A percentile compares a stretch with the other conserved stretches of the same genome.
phyloP scores from a whole-genome alignment of 208 protist species.

The Crithidia thermophila region DNA sequence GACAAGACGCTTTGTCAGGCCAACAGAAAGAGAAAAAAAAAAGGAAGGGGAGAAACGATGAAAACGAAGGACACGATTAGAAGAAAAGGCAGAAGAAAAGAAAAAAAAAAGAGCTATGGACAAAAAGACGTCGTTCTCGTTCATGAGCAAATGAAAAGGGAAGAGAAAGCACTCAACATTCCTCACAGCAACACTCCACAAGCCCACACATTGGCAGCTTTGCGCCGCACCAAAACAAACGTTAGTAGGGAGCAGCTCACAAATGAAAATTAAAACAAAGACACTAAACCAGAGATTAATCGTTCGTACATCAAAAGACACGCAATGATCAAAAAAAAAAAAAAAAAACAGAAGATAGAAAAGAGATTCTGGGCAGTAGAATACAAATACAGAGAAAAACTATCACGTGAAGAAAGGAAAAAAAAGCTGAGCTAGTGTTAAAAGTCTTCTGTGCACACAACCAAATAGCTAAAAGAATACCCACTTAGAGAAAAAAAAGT shows the following conservation, averaged over 20 bases:
- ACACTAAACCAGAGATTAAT: no score
- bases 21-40: background rate
- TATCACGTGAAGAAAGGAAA: background rate
- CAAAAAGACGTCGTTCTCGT: background rate
- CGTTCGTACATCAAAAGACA: background rate
- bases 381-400: background rate
- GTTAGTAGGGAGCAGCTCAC: no score
- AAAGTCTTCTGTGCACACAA: background rate
- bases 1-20: no score
- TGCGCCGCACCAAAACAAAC: no score
- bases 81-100: no score
- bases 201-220: no score
- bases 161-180: background rate
- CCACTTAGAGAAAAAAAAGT: background rate
- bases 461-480: background rate
- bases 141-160: background rate
- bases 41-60: background rate
- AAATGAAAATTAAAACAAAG: no score
- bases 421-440: background rate
- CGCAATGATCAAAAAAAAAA: background rate
- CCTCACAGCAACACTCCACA: no score
- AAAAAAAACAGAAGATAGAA: background rate
- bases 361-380: background rate
- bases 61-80: background rate
- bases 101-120: background rate